Evolutionary conservation across 495 filamentous ascomycete species (phyloP).

Genomic region (Tetracladium setigerum): DNA sequence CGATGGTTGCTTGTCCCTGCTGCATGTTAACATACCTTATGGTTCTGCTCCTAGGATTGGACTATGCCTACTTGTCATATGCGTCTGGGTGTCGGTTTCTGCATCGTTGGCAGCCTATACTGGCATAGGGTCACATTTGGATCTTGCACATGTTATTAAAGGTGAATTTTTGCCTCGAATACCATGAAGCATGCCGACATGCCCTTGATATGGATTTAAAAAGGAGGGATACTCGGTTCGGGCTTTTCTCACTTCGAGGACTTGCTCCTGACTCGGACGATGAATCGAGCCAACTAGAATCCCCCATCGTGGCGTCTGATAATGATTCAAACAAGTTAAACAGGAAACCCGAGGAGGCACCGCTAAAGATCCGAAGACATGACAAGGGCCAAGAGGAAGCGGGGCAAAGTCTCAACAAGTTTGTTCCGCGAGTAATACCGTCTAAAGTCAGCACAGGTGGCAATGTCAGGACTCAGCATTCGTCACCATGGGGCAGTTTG

Average conservation of each 20-base stretch:
- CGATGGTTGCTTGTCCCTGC: constrained; percentile 3
- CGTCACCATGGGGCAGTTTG: constrained; percentile 1
- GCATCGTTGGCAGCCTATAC: neutral
- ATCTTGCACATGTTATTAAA: neutral
- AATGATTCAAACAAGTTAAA: neutral
- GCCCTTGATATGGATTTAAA: neutral
- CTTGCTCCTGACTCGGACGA: neutral
- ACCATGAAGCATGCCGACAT: neutral
- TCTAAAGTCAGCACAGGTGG: too few relatives aligned
- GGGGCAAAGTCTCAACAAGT: too few relatives aligned
- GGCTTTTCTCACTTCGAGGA: neutral
- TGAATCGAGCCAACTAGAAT: neutral
- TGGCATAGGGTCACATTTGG: constrained; percentile 1
- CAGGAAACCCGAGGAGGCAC: neutral
- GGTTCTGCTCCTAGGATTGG: constrained; percentile 3
- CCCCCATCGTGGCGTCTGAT: neutral
- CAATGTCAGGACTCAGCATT: too few relatives aligned
- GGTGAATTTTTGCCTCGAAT: neutral
- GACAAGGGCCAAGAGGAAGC: too few relatives aligned
- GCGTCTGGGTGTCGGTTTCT: neutral
- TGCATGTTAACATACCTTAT: neutral
- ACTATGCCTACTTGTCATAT: neutral
- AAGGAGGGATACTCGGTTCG: neutral
- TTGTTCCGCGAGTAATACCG: too few relatives aligned
- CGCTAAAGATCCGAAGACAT: too few relatives aligned